Base-by-base conservation (phyloP, 805 yeast species). In the Kurtzmaniella cleridarum region DNA sequence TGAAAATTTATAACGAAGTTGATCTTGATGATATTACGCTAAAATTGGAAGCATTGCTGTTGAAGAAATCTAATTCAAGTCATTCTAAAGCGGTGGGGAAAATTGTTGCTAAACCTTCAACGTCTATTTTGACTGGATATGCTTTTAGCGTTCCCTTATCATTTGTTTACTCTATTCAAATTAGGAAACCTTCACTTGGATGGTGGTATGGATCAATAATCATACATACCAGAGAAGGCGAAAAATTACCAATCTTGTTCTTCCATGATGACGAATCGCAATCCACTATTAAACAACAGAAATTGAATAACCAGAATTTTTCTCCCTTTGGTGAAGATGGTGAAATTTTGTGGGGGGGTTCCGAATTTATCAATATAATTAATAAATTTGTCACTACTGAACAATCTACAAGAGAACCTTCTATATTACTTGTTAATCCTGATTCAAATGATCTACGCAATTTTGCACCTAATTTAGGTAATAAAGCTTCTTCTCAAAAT, bases 151-250 rank as follows among this genome's bases (percentile, higher is more conserved):
- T 82, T 15, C 73, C 79, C 13, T 56, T 85, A 23, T 55, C 75
- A 28, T 73, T 72, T 42, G 54, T 91, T 4, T 91, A 79, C 57
- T 84, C 95, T 18, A 70, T 93, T 30, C 95, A 90, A 57, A 75
- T 83, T 10, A 72, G 97, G 39, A 81, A 81, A 2, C 97, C 96
- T 5, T 79, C 89, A 2, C 65, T 78, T 12, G 95, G 90, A 2
- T 81, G 89, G 79, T 91, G 97, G 96, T 78, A 76, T 62, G 99
- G 99, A 0, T 85, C 96, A 0, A 64, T 91, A 12, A 66, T 88
- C 2, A 59, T 93, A 23, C 82, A 87, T 58, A 76, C 91, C 1
- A 75, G 76, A 46, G 64, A 77, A 64, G 78, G 78, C 7, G 83
- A 78, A 40, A 77, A 79, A 32, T 61, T 88, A 13, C 98, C 98